Evolutionary conservation across 768 basidiomycete species (phyloP), one percentile per base, ranked within the genome.

Genomic region (Megacollybia marginata): DNA sequence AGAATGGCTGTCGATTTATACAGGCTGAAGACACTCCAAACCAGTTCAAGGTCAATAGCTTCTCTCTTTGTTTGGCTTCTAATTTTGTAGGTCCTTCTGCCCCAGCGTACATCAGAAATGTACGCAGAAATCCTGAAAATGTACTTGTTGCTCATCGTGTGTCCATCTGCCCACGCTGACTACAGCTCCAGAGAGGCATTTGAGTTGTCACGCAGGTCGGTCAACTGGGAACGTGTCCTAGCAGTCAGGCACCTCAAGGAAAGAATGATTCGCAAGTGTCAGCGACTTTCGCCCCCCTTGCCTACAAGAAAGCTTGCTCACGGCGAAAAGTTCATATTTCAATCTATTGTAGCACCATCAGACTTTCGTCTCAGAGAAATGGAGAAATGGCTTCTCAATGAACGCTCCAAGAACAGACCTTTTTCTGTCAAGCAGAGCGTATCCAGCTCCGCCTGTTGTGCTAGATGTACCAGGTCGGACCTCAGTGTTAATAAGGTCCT

Each of bases 201-300:
- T 23, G 86, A 88, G 58, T 74, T 88, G 18, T 69, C 70, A 38
- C 82, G 78, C 63, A 77, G 78, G 50, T 59, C 66, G 33, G 71
- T 82, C 18, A 76, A 78, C 51, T 87, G 83, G 84, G 76, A 83
- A 44, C 78, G 80, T 54, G 75, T 88, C 57, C 69, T 85, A 53
- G 76, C 86, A 61, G 84, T 88, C 44, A 83, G 85, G 12, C 85
- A 80, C 54, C 71, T 88, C 58, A 88, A 88, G 68, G 85, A 88
- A 62, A 77, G 86, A 51, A 86, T 88, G 85, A 80, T 87, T 54
- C 82, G 85, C 63, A 88, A 88, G 59, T 87, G 83, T 60, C 79
- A 80, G 55, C 78, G 82, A 49, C 66, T 87, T 42, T 75, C 78
- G 42, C 79, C 74, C 54, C 64, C 64, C 48, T 66, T 74, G 11